phyloP scores from a whole-genome alignment of 1,284 basidiomycete genomes.

The Marasmius tenuissimus region DNA sequence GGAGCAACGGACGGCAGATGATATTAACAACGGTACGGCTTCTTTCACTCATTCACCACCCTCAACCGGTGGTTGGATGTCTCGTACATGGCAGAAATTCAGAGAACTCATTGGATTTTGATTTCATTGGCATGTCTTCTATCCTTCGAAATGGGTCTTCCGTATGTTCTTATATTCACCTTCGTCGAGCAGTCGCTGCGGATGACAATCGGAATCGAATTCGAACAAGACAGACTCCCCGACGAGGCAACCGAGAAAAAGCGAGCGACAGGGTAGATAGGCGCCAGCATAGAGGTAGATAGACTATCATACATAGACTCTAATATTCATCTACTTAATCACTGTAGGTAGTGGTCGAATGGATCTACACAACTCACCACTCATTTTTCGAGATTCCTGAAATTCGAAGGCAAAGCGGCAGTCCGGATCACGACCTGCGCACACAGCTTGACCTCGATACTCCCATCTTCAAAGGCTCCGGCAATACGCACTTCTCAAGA shows the following conservation, averaged over 20 bases:
- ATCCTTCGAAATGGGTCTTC: constrained; percentile 7
- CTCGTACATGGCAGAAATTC: constrained; percentile 65
- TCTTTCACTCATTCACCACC: constrained; percentile 58
- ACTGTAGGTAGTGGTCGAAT: not conserved
- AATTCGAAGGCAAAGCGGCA: too few relatives aligned
- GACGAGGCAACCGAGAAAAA: constrained; percentile 30
- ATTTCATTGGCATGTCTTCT: constrained; percentile 51
- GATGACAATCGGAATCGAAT: constrained; percentile 4
- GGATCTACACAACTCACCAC: not conserved
- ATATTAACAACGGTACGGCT: constrained; percentile 71
- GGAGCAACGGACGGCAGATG: constrained; percentile 26
- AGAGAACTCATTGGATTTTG: constrained; percentile 68
- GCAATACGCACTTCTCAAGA: too few relatives aligned
- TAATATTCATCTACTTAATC: too few relatives aligned
- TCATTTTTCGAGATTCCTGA: too few relatives aligned
- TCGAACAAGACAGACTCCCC: constrained; percentile 18
- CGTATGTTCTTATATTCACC: constrained; percentile 7
- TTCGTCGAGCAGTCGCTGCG: constrained; percentile 11
- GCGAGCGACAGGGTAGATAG: constrained; percentile 41
- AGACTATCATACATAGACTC: too few relatives aligned
- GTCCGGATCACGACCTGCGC: too few relatives aligned
- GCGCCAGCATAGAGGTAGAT: too few relatives aligned
- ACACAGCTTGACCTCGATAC: too few relatives aligned
- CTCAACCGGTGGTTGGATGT: constrained; percentile 62
- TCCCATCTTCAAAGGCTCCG: too few relatives aligned